Evolutionary conservation across 805 yeast genomes (phyloP).

Genomic region (Dipodascus geniculatus): DNA sequence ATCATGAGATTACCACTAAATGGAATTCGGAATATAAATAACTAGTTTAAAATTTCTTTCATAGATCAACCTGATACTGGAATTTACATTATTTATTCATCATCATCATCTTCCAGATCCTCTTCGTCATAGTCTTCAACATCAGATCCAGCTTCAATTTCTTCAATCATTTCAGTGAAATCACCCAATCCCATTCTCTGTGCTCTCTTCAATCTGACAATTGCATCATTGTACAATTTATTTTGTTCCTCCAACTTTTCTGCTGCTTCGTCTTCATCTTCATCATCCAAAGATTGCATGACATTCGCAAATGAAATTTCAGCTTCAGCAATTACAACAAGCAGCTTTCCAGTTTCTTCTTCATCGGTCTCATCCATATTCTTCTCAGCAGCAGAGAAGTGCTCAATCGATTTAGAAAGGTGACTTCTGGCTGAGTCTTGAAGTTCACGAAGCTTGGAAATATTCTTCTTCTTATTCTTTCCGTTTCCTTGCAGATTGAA

Average conservation of each 20-base stretch:
- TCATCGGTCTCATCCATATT: slow-evolving; percentile 36
- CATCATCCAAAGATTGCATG: slow-evolving; percentile 30
- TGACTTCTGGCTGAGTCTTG: slow-evolving; percentile 32
- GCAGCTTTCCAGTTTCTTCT: slow-evolving; percentile 43
- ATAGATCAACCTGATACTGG: too few species aligned
- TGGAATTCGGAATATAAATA: too few species aligned
- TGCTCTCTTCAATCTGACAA: slow-evolving; percentile 53
- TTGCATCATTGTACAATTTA: slow-evolving; percentile 54
- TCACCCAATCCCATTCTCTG: slow-evolving; percentile 27
- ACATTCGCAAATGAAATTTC: slow-evolving; percentile 69
- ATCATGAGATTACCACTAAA: too few species aligned
- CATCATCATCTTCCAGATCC: background rate
- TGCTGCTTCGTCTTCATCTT: background rate
- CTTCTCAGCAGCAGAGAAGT: slow-evolving; percentile 47
- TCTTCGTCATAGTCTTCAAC: background rate
- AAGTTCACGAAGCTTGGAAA: slow-evolving; percentile 13
- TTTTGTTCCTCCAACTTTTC: slow-evolving; percentile 56
- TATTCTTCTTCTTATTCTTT: slow-evolving; percentile 13
- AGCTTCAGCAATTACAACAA: slow-evolving; percentile 83
- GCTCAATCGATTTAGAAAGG: slow-evolving; percentile 42
- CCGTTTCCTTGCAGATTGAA: slow-evolving; percentile 21
- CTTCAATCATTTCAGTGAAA: slow-evolving; percentile 26
- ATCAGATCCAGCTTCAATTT: slow-evolving; percentile 15
- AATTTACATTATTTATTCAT: background rate
- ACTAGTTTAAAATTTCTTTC: too few species aligned